These are phyloP conservation scores for Carex kokanica DNA, from an alignment of 176 grass and related monocot genomes.

Conservation along the genomic window DNA sequence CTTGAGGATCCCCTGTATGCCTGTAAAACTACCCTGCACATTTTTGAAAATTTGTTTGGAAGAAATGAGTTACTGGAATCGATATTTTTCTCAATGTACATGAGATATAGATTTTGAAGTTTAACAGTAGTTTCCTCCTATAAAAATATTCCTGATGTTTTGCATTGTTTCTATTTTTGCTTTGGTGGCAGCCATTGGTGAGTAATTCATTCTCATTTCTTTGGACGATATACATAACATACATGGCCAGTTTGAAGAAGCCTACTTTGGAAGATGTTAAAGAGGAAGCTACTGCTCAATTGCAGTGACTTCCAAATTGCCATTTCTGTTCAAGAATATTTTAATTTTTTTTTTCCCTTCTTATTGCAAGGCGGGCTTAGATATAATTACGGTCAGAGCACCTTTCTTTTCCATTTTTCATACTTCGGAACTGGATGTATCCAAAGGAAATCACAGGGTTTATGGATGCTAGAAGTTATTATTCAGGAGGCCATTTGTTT, in stretches of 20 bases:
- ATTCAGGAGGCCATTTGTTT: neutral
- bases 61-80: neutral
- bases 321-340: neutral
- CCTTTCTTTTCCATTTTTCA: neutral
- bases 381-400: neutral
- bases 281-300: conserved; percentile 11
- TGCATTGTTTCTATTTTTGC: conserved; percentile 10
- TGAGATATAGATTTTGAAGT: neutral
- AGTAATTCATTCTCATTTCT: conserved; percentile 98
- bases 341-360: neutral
- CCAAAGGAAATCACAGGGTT: neutral
- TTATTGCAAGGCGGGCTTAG: neutral
- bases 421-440: neutral
- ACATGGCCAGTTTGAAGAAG: conserved; percentile 95
- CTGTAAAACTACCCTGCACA: neutral
- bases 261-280: conserved; percentile 42
- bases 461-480: neutral
- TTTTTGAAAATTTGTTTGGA: neutral
- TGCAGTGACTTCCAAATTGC: neutral
- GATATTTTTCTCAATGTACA: neutral
- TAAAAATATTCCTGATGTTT: conserved; percentile 1
- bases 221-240: conserved; percentile 99
- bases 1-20: too few species aligned
- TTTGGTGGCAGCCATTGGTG: conserved; percentile 60
- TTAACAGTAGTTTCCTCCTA: neutral